phyloP scores from a whole-genome alignment of 1,284 basidiomycete genomes.

The Microbotryum lychnidis-dioicae region DNA sequence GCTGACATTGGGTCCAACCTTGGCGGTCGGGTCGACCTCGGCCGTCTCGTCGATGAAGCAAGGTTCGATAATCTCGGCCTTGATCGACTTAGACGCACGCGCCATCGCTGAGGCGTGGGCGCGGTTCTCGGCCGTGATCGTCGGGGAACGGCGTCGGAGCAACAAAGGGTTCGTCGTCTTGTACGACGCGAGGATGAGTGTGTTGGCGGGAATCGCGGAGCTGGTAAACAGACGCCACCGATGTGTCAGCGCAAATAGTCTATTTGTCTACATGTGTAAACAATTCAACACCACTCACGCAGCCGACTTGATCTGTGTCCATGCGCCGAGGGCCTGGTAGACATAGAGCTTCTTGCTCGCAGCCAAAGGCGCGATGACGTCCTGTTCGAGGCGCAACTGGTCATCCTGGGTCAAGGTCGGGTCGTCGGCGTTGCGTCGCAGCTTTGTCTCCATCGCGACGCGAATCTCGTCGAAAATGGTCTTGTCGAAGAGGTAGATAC shows the following conservation, averaged over 20 bases:
- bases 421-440: slow-evolving; percentile 41
- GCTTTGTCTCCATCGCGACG: slow-evolving; percentile 46
- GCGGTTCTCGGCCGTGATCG: slow-evolving; percentile 35
- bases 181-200: slow-evolving; percentile 39
- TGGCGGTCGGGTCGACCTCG: slow-evolving; percentile 42
- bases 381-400: slow-evolving; percentile 47
- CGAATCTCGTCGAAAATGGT: slow-evolving; percentile 48
- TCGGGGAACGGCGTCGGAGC: slow-evolving; percentile 37
- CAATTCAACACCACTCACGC: slow-evolving; percentile 37
- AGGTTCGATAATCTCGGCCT: slow-evolving; percentile 42
- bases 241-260: neutral
- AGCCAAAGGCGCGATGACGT: slow-evolving; percentile 47
- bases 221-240: slow-evolving; percentile 23
- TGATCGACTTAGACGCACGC: slow-evolving; percentile 17
- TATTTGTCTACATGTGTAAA: neutral
- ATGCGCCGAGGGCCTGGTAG: slow-evolving; percentile 45
- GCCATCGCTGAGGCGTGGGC: slow-evolving; percentile 21
- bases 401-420: slow-evolving; percentile 44
- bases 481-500: slow-evolving; percentile 45
- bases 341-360: slow-evolving; percentile 46
- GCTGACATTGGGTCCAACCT: slow-evolving; percentile 46
- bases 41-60: slow-evolving; percentile 46
- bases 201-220: slow-evolving; percentile 47
- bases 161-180: slow-evolving; percentile 38
- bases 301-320: slow-evolving; percentile 49